phyloP scores from a whole-genome alignment of 139 green algal species.

The Coelastrella sp. region DNA sequence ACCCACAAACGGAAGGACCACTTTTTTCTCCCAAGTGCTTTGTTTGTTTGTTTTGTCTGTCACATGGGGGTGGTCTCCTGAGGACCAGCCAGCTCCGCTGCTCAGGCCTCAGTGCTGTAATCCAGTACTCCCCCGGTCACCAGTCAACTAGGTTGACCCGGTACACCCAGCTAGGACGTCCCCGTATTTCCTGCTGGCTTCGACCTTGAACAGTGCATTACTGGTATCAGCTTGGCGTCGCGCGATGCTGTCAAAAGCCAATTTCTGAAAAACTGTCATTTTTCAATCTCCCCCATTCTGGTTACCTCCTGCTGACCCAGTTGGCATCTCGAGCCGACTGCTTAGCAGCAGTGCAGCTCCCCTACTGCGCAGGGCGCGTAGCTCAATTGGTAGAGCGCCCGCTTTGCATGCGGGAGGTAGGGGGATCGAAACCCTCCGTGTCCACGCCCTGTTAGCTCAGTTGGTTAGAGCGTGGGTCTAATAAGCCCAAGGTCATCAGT shows the following conservation, averaged over 20 bases:
- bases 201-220: no score
- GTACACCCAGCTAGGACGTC: no score
- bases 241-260: background rate
- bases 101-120: no score
- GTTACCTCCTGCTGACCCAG: background rate
- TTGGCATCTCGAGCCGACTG: background rate
- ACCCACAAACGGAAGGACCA: no score
- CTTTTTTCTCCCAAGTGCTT: no score
- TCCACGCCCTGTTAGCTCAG: constrained; percentile 25
- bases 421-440: constrained; percentile 41
- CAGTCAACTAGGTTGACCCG: no score
- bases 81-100: no score
- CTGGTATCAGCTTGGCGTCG: no score
- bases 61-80: no score
- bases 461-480: constrained; percentile 15
- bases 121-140: no score
- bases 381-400: constrained; percentile 41
- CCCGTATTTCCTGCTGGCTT: no score
- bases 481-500: constrained; percentile 11
- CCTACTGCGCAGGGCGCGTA: constrained; percentile 7
- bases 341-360: background rate
- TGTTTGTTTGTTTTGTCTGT: no score
- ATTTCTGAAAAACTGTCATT: background rate
- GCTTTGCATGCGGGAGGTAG: constrained; percentile 41
- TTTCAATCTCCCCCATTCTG: background rate